Percentiles rank a stretch among this genome's conserved stretches.
These are phyloP conservation scores for Metschnikowia kunwiensis DNA, from an alignment of 805 yeast genomes.

Conservation along the genomic window DNA sequence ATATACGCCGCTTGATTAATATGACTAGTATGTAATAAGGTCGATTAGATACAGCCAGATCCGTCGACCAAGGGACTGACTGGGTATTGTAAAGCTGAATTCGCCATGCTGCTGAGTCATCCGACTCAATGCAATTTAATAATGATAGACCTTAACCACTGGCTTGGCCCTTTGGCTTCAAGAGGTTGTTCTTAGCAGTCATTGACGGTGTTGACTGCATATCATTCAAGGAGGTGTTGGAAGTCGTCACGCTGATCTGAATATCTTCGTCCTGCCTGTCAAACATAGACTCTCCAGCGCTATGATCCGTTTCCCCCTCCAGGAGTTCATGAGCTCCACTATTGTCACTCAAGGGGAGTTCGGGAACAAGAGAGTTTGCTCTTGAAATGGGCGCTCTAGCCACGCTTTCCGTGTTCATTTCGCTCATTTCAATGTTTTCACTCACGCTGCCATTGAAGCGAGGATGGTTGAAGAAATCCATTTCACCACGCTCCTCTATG, in stretches of 20 bases:
- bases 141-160: background rate
- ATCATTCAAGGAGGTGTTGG: constrained; percentile 38
- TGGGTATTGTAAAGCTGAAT: background rate
- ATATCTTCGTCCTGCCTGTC: constrained; percentile 23
- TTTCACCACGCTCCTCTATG: constrained; percentile 9
- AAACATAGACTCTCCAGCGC: constrained; percentile 41
- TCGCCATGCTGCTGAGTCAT: background rate
- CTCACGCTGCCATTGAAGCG: constrained; percentile 10
- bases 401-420: constrained; percentile 11
- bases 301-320: constrained; percentile 31
- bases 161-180: background rate
- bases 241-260: constrained; percentile 30
- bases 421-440: constrained; percentile 24
- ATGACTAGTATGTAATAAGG: constrained; percentile 3
- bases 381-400: constrained; percentile 3
- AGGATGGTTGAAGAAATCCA: constrained; percentile 8
- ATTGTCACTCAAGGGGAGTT: background rate
- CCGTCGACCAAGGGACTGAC: constrained; percentile 12
- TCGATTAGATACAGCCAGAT: constrained; percentile 8
- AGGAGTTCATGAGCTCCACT: constrained; percentile 5
- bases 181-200: constrained; percentile 1
- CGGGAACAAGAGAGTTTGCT: constrained; percentile 5
- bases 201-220: constrained; percentile 3
- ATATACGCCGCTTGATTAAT: no score
- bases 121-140: background rate